Percentiles rank a stretch among this genome's conserved stretches.
Conservation (phyloP, 1,284 basidiomycete genomes). For the Papiliotrema terrestris region DNA sequence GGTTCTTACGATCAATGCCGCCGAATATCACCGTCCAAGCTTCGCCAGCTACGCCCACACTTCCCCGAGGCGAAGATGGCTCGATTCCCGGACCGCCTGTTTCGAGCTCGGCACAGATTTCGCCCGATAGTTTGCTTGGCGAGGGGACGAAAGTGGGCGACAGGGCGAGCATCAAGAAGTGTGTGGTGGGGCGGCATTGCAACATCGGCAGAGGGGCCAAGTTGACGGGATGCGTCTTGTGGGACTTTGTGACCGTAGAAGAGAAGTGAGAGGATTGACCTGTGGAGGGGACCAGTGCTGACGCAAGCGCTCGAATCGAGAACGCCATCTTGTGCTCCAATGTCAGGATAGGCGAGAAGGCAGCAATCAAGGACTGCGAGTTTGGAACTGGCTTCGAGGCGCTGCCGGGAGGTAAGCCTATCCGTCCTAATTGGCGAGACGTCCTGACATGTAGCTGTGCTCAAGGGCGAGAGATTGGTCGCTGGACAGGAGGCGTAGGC, state of each 20-base stretch:
- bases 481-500: slow-evolving; percentile 43
- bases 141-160: slow-evolving; percentile 79
- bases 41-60: slow-evolving; percentile 30
- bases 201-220: slow-evolving; percentile 81
- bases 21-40: neutral
- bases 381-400: slow-evolving; percentile 86
- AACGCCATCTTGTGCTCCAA: slow-evolving; percentile 80
- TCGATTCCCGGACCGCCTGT: slow-evolving; percentile 13
- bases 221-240: slow-evolving; percentile 78
- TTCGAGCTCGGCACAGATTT: slow-evolving; percentile 70
- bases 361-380: slow-evolving; percentile 75
- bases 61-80: slow-evolving; percentile 3
- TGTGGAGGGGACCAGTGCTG: too few relatives aligned
- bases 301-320: slow-evolving; percentile 76
- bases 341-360: slow-evolving; percentile 74
- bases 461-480: slow-evolving; percentile 64
- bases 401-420: slow-evolving; percentile 60
- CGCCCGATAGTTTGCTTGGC: slow-evolving; percentile 77
- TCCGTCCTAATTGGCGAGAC: neutral
- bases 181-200: slow-evolving; percentile 83
- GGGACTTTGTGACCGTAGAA: slow-evolving; percentile 82
- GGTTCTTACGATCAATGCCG: slow-evolving; percentile 28
- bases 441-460: slow-evolving; percentile 44
- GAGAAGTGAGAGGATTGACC: slow-evolving; percentile 30
- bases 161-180: slow-evolving; percentile 79